phyloP scores from a whole-genome alignment of 306 rosid genomes.

The Rosa chinensis region DNA sequence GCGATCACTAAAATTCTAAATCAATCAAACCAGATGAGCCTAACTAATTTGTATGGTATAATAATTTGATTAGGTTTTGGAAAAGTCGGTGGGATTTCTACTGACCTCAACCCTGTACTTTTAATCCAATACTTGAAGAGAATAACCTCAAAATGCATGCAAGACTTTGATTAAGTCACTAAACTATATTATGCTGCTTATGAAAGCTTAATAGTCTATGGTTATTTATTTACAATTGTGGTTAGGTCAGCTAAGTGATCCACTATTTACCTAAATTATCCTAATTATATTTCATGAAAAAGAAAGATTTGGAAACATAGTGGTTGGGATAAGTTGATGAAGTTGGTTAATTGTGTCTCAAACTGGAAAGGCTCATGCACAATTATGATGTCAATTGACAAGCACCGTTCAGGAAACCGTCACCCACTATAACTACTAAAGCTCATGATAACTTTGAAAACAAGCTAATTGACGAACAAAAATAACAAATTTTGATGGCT shows the following conservation, averaged over 20 bases:
- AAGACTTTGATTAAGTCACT: neutral
- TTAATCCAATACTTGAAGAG: neutral
- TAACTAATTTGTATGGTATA: neutral
- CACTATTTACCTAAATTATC: neutral
- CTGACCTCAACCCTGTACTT: conserved; percentile 7
- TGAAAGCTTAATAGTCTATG: neutral
- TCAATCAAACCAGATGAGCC: conserved; percentile 2
- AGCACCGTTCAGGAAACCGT: neutral
- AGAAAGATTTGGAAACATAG: conserved; percentile 1
- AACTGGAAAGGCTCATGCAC: neutral
- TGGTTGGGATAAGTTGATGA: conserved; percentile 8
- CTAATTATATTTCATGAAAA: neutral
- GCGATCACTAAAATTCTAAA: neutral
- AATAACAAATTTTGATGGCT: conserved; percentile 40
- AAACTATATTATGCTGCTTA: neutral
- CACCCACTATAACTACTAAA: conserved; percentile 19
- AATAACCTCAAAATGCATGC: neutral
- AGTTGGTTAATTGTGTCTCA: conserved; percentile 13
- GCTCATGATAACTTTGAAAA: conserved; percentile 22
- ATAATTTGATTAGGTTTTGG: neutral
- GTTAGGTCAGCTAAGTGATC: conserved; percentile 13
- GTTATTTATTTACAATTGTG: neutral
- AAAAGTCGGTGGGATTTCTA: conserved; percentile 5
- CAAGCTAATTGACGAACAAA: conserved; percentile 29
- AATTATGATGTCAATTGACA: neutral